A percentile compares a stretch with the other conserved stretches of the same genome.
Evolutionary conservation across 768 basidiomycete genomes (phyloP).

Genomic region (Amyloporia xantha): DNA sequence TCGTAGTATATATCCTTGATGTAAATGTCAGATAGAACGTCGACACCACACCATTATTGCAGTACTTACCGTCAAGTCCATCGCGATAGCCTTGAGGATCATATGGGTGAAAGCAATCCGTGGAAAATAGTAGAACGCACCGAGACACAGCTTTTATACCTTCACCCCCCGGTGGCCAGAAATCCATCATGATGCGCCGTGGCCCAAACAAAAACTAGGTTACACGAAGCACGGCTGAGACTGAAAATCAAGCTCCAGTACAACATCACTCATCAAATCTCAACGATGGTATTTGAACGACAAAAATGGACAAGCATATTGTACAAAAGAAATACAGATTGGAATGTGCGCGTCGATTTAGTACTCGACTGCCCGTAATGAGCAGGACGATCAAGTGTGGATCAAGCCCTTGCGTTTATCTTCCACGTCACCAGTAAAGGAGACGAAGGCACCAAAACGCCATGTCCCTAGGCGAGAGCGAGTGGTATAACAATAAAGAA

Average conservation of each 20-base stretch:
- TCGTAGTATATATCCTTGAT: too few species aligned
- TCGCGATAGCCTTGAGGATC: too few species aligned
- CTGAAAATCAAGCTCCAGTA: not conserved
- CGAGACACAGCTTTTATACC: too few species aligned
- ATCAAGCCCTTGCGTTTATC: conserved; percentile 49
- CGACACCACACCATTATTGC: too few species aligned
- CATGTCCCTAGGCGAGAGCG: conserved; percentile 73
- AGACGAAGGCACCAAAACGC: conserved; percentile 69
- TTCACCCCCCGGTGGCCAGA: not conserved
- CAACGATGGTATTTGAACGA: not conserved
- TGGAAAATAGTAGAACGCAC: too few species aligned
- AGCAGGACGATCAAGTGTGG: conserved; percentile 66
- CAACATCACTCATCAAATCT: not conserved
- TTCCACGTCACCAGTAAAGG: conserved; percentile 76
- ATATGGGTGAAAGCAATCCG: too few species aligned
- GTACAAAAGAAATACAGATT: conserved; percentile 4
- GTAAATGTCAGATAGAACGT: too few species aligned
- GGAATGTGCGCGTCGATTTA: conserved; percentile 52
- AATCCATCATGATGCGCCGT: not conserved
- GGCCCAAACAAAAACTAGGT: not conserved
- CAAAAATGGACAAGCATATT: not conserved
- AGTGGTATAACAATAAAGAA: conserved; percentile 42
- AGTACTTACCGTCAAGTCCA: too few species aligned
- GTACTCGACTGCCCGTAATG: conserved; percentile 70
- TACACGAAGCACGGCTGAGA: too few species aligned